phyloP scores from a whole-genome alignment of 2,329 filamentous ascomycete species.

The Penicillium psychrosexuale region DNA sequence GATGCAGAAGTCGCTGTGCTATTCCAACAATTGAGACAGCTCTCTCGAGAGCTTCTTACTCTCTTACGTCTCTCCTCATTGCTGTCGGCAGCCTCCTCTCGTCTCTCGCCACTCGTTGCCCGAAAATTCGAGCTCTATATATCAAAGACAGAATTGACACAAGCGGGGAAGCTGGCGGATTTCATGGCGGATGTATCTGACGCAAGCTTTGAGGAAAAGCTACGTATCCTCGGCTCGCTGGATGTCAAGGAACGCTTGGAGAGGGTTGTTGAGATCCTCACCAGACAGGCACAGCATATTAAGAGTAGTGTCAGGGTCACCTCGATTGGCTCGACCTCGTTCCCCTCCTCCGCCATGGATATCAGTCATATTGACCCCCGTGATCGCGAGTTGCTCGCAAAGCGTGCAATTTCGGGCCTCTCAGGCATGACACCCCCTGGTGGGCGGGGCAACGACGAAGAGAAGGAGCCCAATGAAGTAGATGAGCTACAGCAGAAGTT shows the following conservation, averaged over 20 bases:
- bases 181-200: constrained; percentile 96
- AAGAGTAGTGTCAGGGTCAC: constrained; percentile 87
- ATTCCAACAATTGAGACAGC: constrained; percentile 76
- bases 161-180: constrained; percentile 84
- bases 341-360: constrained; percentile 61
- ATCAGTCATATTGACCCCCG: constrained; percentile 51
- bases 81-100: constrained; percentile 66
- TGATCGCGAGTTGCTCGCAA: constrained; percentile 44
- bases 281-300: constrained; percentile 75
- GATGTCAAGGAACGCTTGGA: constrained; percentile 74
- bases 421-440: constrained; percentile 42
- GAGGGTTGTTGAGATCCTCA: constrained; percentile 78
- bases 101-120: constrained; percentile 78
- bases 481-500: constrained; percentile 89
- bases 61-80: constrained; percentile 80
- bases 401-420: constrained; percentile 45
- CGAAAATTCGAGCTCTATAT: constrained; percentile 86
- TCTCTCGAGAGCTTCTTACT: constrained; percentile 81
- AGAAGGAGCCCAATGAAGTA: constrained; percentile 83
- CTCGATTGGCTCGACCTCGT: constrained; percentile 65
- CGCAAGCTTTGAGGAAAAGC: constrained; percentile 83
- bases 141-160: constrained; percentile 71
- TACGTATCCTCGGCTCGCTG: constrained; percentile 77
- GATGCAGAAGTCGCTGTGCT: constrained; percentile 65
- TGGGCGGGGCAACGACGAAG: constrained; percentile 55